Conservation (phyloP, 495 filamentous ascomycete species). For the Symbiotaphrina buchneri region DNA sequence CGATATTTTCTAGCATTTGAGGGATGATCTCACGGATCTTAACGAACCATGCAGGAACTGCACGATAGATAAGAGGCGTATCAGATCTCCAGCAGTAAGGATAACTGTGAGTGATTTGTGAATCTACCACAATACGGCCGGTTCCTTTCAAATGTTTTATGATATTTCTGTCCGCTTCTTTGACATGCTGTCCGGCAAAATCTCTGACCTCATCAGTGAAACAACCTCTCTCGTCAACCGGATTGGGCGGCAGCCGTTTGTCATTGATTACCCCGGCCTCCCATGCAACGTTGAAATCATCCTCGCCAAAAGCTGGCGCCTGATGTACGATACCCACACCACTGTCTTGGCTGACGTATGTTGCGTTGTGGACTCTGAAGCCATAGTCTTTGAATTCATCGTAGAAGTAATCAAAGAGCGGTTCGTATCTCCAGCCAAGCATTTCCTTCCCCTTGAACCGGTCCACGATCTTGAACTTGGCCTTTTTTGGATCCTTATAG, state of each 20-base stretch:
- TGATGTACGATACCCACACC: conserved; percentile 95
- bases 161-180: conserved; percentile 84
- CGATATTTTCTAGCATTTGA: conserved; percentile 73
- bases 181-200: conserved; percentile 79
- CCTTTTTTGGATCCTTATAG: conserved; percentile 95
- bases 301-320: conserved; percentile 85
- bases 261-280: conserved; percentile 58
- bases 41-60: conserved; percentile 92
- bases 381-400: conserved; percentile 78
- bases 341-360: conserved; percentile 78
- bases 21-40: conserved; percentile 71
- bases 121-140: conserved; percentile 67
- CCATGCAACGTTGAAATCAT: conserved; percentile 77
- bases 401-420: conserved; percentile 83
- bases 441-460: conserved; percentile 72
- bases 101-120: conserved; percentile 83
- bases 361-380: conserved; percentile 69
- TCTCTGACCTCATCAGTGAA: conserved; percentile 68
- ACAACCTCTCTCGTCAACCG: conserved; percentile 59
- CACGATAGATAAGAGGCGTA: conserved; percentile 83
- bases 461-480: conserved; percentile 73
- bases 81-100: conserved; percentile 93
- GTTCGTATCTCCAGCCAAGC: conserved; percentile 81
- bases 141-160: conserved; percentile 72
- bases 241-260: conserved; percentile 64